Evolutionary conservation across 306 rosid species (phyloP).

Genomic region (Medicago ruthenica): DNA sequence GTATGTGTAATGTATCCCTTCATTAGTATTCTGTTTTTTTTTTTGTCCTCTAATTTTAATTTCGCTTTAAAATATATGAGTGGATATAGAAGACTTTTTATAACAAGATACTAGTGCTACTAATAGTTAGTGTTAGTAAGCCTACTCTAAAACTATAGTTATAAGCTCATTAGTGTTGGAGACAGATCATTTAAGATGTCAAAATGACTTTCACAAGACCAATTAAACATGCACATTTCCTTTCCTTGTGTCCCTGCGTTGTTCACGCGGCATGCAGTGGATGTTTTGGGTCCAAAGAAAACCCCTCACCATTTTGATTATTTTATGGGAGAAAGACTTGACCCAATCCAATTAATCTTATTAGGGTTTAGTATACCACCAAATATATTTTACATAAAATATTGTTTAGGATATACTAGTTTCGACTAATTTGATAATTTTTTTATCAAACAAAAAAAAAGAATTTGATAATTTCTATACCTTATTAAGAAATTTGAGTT

Average conservation of each 20-base stretch:
- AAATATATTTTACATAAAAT: no score
- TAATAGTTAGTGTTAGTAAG: background rate
- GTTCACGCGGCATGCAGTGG: slow-evolving; percentile 54
- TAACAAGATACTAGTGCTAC: background rate
- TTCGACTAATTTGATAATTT: no score
- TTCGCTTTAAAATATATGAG: background rate
- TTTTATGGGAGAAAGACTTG: slow-evolving; percentile 40
- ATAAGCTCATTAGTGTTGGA: slow-evolving; percentile 7
- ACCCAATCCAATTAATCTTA: slow-evolving; percentile 40
- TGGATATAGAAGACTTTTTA: background rate
- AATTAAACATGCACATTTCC: slow-evolving; percentile 4
- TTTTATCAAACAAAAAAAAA: no score
- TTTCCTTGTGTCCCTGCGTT: slow-evolving; percentile 48
- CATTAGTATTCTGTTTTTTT: slow-evolving; percentile 3
- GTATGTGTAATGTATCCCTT: background rate
- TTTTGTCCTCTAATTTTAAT: background rate
- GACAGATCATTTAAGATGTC: slow-evolving; percentile 47
- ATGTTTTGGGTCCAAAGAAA: slow-evolving; percentile 34
- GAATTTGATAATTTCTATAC: no score
- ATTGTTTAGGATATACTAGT: background rate
- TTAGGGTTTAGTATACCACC: slow-evolving; percentile 26
- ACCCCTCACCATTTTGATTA: background rate
- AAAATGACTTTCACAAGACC: slow-evolving; percentile 17
- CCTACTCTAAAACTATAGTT: slow-evolving; percentile 12
- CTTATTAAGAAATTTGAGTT: background rate